These are phyloP conservation scores for Cutaneotrichosporon cutaneum DNA, from an alignment of 1,284 basidiomycete genomes.

Conservation along the genomic window DNA sequence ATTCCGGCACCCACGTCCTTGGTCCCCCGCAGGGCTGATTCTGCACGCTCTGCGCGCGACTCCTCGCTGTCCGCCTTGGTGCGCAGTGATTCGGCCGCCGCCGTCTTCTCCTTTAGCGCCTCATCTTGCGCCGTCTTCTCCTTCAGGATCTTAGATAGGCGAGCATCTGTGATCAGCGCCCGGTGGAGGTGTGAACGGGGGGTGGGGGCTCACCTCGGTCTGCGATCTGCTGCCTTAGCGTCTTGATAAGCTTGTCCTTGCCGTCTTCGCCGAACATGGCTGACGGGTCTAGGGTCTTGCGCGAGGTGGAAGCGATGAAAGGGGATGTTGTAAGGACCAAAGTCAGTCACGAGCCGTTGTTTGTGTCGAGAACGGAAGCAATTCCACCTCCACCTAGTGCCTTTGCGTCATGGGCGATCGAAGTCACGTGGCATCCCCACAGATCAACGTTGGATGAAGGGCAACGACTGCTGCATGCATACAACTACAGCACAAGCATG, in stretches of 20 bases:
- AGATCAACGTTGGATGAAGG: not conserved
- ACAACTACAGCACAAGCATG: too few relatives aligned
- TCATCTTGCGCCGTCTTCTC: constrained; percentile 5
- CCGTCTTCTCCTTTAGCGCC: not conserved
- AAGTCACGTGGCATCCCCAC: not conserved
- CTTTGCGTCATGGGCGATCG: not conserved
- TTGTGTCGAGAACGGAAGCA: constrained; percentile 7
- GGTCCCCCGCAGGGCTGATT: constrained; percentile 26
- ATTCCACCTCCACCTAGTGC: not conserved
- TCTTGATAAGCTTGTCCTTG: constrained; percentile 43
- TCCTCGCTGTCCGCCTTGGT: constrained; percentile 2
- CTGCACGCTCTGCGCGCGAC: constrained; percentile 18
- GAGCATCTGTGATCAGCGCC: constrained; percentile 5
- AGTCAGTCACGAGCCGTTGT: constrained; percentile 6
- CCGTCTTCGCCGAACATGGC: constrained; percentile 48
- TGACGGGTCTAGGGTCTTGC: not conserved
- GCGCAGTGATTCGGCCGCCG: not conserved
- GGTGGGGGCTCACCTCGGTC: not conserved
- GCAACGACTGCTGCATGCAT: not conserved
- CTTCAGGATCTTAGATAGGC: constrained; percentile 9
- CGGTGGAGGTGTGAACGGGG: not conserved
- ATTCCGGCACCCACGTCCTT: constrained; percentile 26
- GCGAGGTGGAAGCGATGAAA: not conserved
- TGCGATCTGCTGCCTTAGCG: constrained; percentile 42
- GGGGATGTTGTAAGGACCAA: not conserved